Evolutionary conservation across 192 early-diverging fungal species (phyloP).

Genomic region (Rhizophagus prolifer): DNA sequence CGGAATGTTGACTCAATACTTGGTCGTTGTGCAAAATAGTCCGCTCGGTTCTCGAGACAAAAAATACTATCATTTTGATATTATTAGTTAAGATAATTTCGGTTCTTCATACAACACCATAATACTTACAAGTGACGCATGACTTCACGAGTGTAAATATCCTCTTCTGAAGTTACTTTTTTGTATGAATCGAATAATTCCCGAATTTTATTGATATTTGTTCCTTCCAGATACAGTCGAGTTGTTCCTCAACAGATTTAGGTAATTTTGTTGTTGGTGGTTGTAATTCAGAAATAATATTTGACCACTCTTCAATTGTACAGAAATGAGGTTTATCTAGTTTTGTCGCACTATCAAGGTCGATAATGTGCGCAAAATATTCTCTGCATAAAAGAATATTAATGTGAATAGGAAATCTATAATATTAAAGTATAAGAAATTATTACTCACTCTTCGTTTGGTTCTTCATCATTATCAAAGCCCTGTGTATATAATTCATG

Average conservation of each 20-base stretch:
- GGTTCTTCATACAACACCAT: constrained; percentile 3
- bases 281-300: constrained; percentile 15
- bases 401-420: too few relatives aligned
- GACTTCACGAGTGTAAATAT: constrained; percentile 4
- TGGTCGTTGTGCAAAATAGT: neutral
- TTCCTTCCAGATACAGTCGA: neutral
- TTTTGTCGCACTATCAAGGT: neutral
- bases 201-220: neutral
- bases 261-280: constrained; percentile 1
- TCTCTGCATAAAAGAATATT: too few relatives aligned
- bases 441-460: constrained; percentile 17
- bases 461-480: constrained; percentile 20
- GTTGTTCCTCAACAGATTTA: constrained; percentile 6
- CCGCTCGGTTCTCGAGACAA: neutral
- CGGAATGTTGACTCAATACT: constrained; percentile 6
- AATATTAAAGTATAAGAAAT: constrained; percentile 6
- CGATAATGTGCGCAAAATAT: too few relatives aligned
- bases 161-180: neutral
- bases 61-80: neutral
- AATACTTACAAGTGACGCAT: constrained; percentile 11
- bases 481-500: neutral
- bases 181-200: constrained; percentile 11
- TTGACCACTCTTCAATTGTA: constrained; percentile 8
- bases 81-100: neutral
- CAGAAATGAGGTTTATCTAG: neutral